Evolutionary conservation across 2,329 filamentous ascomycete genomes (phyloP), one percentile per base, ranked within the genome.

Genomic region (Apiospora kogelbergensis): DNA sequence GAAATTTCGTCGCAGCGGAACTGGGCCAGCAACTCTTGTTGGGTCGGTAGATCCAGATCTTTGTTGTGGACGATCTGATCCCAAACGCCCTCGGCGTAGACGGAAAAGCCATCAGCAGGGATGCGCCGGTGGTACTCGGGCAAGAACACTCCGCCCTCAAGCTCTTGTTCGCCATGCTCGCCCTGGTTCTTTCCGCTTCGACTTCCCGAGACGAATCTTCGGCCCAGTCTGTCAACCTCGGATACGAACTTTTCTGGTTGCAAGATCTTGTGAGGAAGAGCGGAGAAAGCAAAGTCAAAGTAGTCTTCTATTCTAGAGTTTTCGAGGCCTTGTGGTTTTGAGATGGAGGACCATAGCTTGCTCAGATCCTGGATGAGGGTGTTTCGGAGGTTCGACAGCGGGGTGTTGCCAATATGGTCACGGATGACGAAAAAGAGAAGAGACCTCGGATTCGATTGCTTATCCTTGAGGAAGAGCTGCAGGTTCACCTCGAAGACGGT

Each of bases 31-130:
- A 99, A 86, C 80, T 99, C 96, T 81, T 99, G 96, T 79, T 99
- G 96, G 0, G 96, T 98, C 3, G 96, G 96, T 70, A 99, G 82
- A 81, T 99, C 96, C 68, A 99, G 86, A 77, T 99, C 96, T 81
- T 99, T 99, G 86, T 99, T 99, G 84, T 95, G 93, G 75, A 97
- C 95, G 78, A 99, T 99, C 81, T 98, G 95, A 76, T 98, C 95
- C 96, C 96, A 99, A 60, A 99, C 90, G 48, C 95, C 94, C 78
- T 96, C 90, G 0, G 96, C 95, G 76, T 99, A 99, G 70, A 94
- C 87, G 0, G 95, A 93, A 78, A 98, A 96, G n/a, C 96, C 96
- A 80, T 99, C 96, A 11, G 96, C 96, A 13, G 96, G 96, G 72
- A 99, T 99, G 69, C 96, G 88, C 71, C 96, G 89, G 82, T 99